Percentiles rank a stretch among this genome's conserved stretches.
phyloP scores from a whole-genome alignment of 129 eudicot species.

The Kitagawia praeruptora region DNA sequence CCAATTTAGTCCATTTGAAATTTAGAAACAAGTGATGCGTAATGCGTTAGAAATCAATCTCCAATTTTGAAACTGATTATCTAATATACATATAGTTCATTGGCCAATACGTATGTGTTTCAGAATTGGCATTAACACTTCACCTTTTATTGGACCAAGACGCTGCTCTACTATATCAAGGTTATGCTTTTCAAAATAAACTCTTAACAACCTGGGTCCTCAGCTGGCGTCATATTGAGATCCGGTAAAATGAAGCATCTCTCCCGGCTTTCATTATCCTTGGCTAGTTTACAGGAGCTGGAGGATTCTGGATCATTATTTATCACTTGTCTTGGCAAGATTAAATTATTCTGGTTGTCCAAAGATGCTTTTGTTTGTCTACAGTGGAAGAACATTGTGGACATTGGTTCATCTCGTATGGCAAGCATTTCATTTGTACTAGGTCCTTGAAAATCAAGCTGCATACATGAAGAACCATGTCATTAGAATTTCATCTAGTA shows the following conservation, averaged over 20 bases:
- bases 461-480: conserved; percentile 14
- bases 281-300: conserved; percentile 9
- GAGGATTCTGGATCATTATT: background rate
- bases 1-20: background rate
- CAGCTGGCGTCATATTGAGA: conserved; percentile 42
- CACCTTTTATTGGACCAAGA: background rate
- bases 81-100: background rate
- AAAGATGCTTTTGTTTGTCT: conserved; percentile 13
- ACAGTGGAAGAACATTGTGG: background rate
- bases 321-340: conserved; percentile 7
- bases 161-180: background rate
- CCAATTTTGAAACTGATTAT: background rate
- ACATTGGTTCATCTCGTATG: conserved; percentile 3
- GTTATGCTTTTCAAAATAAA: background rate
- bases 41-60: conserved; percentile 1
- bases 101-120: background rate
- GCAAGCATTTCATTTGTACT: conserved; percentile 13
- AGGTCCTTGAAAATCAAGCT: conserved; percentile 31
- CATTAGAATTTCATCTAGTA: background rate
- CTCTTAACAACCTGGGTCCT: conserved; percentile 15
- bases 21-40: background rate
- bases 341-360: conserved; percentile 1
- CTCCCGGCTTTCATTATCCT: conserved; percentile 8
- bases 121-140: background rate
- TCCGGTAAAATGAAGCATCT: conserved; percentile 51